Evolutionary conservation across 306 rosid genomes (phyloP).

Genomic region (Quercus bicolor): DNA sequence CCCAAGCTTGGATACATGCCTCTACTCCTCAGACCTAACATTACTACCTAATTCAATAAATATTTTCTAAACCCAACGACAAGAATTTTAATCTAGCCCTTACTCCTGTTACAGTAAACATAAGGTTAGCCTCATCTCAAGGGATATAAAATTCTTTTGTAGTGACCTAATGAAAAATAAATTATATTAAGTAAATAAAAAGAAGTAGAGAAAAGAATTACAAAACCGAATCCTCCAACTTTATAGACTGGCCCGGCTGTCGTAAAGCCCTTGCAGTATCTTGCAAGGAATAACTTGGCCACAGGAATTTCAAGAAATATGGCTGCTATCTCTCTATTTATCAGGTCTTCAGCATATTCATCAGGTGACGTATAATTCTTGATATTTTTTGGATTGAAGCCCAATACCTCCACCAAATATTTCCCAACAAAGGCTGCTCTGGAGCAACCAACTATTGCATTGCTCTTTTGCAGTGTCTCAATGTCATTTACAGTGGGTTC

Average conservation of each 20-base stretch:
- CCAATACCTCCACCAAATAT: conserved; percentile 26
- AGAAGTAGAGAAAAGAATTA: conserved; percentile 1
- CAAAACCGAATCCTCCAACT: conserved; percentile 48
- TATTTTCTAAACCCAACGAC: too few species aligned
- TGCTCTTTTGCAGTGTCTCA: conserved; percentile 13
- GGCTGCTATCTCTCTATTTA: conserved; percentile 33
- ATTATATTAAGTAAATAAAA: not conserved
- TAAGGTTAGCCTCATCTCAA: too few species aligned
- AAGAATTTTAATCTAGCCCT: too few species aligned
- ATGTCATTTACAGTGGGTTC: conserved; percentile 33
- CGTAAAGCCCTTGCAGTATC: conserved; percentile 32
- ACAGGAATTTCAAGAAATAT: conserved; percentile 35
- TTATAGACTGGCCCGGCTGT: conserved; percentile 32
- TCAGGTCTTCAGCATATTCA: conserved; percentile 36
- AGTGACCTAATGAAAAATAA: too few species aligned
- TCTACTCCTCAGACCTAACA: too few species aligned
- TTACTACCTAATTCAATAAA: too few species aligned
- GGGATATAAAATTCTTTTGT: too few species aligned
- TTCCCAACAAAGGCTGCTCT: conserved; percentile 30
- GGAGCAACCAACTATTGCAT: conserved; percentile 31
- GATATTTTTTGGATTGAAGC: conserved; percentile 7
- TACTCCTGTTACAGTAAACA: too few species aligned
- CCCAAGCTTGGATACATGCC: too few species aligned
- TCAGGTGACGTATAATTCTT: conserved; percentile 19
- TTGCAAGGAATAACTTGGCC: conserved; percentile 44